A percentile compares a stretch with the other conserved stretches of the same genome.
Evolutionary conservation across 371 early-diverging fungal genomes (phyloP).

Genomic region (Mucor saturninus): DNA sequence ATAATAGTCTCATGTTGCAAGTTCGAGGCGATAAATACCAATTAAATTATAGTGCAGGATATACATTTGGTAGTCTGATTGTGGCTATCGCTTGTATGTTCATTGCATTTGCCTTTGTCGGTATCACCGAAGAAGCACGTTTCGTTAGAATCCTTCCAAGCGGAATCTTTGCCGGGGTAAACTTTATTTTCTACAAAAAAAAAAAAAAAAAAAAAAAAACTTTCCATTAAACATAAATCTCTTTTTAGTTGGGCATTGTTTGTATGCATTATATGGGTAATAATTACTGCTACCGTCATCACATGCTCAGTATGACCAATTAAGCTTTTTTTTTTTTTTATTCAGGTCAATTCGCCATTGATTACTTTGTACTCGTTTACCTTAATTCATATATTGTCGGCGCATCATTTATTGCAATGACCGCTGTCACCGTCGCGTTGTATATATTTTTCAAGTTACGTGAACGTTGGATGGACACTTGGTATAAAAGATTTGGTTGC

Average conservation of each 20-base stretch:
- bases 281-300: background rate
- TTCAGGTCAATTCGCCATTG: slow-evolving; percentile 52
- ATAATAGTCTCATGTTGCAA: slow-evolving; percentile 37
- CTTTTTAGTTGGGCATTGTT: slow-evolving; percentile 41
- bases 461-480: slow-evolving; percentile 50
- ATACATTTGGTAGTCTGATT: slow-evolving; percentile 44
- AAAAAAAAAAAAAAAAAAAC: background rate
- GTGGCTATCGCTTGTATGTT: slow-evolving; percentile 52
- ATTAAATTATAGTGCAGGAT: slow-evolving; percentile 43
- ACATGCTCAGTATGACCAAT: background rate
- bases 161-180: slow-evolving; percentile 51
- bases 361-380: slow-evolving; percentile 39
- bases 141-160: slow-evolving; percentile 42
- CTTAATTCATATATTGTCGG: slow-evolving; percentile 37
- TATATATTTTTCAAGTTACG: slow-evolving; percentile 54
- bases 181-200: background rate
- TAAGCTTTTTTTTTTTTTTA: background rate
- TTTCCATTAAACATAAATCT: too few species aligned
- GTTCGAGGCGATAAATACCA: slow-evolving; percentile 31
- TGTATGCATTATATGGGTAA: slow-evolving; percentile 55
- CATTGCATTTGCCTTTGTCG: slow-evolving; percentile 48
- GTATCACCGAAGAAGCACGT: slow-evolving; percentile 46
- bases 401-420: slow-evolving; percentile 45
- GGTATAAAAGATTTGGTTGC: slow-evolving; percentile 55
- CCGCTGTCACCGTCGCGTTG: slow-evolving; percentile 42